phyloP scores from a whole-genome alignment of 2,329 filamentous ascomycete species.

The Paradendryphiella salina region DNA sequence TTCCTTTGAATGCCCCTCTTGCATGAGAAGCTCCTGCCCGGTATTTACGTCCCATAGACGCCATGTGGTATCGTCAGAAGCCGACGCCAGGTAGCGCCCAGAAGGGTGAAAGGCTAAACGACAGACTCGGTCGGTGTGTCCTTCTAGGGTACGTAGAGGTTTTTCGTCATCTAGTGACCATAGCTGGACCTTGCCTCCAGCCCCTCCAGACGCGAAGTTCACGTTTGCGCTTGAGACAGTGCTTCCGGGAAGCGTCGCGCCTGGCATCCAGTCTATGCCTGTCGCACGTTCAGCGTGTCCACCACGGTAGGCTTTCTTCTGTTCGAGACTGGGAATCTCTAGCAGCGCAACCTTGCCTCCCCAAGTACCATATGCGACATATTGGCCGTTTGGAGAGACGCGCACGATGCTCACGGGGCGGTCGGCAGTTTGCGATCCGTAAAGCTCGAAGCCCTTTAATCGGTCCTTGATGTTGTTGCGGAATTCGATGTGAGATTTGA shows the following conservation, averaged over 20 bases:
- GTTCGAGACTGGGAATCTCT: constrained; percentile 78
- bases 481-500: constrained; percentile 90
- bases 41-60: constrained; percentile 92
- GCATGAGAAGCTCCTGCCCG: constrained; percentile 78
- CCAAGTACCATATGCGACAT: constrained; percentile 91
- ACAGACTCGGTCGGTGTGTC: constrained; percentile 85
- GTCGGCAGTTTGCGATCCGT: constrained; percentile 90
- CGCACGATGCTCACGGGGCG: constrained; percentile 89
- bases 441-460: constrained; percentile 81
- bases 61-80: constrained; percentile 96
- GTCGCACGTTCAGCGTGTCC: constrained; percentile 90
- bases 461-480: constrained; percentile 85
- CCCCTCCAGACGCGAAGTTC: constrained; percentile 88
- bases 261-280: constrained; percentile 87
- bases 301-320: constrained; percentile 70
- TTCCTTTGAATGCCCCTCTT: constrained; percentile 93
- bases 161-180: constrained; percentile 90
- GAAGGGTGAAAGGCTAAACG: constrained; percentile 94
- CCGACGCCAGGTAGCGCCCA: constrained; percentile 84
- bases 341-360: constrained; percentile 85
- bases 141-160: constrained; percentile 77
- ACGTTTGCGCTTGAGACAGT: constrained; percentile 72
- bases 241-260: constrained; percentile 71
- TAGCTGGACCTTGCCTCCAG: constrained; percentile 82
- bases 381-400: constrained; percentile 81